A percentile compares a stretch with the other conserved stretches of the same genome.
These are phyloP conservation scores for Xylariaceae sp. DNA, from an alignment of 2,329 filamentous ascomycete genomes.

Conservation along the genomic window DNA sequence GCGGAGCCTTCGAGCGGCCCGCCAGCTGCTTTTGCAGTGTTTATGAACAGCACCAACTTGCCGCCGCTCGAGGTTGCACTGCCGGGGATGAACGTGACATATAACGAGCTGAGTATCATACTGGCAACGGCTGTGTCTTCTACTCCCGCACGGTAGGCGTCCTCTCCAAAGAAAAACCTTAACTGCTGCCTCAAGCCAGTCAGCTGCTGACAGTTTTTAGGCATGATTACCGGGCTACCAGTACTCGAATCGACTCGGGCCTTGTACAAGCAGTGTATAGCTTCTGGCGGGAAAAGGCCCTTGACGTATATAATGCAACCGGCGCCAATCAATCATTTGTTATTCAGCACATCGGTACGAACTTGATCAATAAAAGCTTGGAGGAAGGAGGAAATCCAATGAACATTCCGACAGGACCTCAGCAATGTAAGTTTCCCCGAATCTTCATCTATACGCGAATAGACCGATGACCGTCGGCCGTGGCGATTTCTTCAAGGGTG, in stretches of 20 bases:
- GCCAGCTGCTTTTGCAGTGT: constrained; percentile 22
- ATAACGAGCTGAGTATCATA: background rate
- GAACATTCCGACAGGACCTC: constrained; percentile 7
- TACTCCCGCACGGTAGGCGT: background rate
- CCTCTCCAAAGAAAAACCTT: no score
- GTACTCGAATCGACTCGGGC: constrained; percentile 18
- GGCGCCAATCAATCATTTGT: constrained; percentile 21
- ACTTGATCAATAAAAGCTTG: constrained; percentile 2
- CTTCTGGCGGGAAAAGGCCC: constrained; percentile 17
- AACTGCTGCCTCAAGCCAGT: background rate
- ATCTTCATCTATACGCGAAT: no score
- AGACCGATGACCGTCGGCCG: background rate
- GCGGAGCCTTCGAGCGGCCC: constrained; percentile 10
- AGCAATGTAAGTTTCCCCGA: constrained; percentile 15
- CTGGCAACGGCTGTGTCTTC: background rate
- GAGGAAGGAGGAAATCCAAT: constrained; percentile 17
- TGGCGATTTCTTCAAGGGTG: constrained; percentile 10
- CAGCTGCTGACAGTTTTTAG: constrained; percentile 7
- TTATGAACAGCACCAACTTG: constrained; percentile 20
- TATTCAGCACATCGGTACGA: background rate
- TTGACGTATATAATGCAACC: constrained; percentile 9
- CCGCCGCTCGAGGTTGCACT: constrained; percentile 2
- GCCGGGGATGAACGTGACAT: background rate
- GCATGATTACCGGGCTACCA: constrained; percentile 24
- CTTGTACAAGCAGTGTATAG: constrained; percentile 23